phyloP scores from a whole-genome alignment of 2,329 filamentous ascomycete genomes.

The Ophiostoma australiae region DNA sequence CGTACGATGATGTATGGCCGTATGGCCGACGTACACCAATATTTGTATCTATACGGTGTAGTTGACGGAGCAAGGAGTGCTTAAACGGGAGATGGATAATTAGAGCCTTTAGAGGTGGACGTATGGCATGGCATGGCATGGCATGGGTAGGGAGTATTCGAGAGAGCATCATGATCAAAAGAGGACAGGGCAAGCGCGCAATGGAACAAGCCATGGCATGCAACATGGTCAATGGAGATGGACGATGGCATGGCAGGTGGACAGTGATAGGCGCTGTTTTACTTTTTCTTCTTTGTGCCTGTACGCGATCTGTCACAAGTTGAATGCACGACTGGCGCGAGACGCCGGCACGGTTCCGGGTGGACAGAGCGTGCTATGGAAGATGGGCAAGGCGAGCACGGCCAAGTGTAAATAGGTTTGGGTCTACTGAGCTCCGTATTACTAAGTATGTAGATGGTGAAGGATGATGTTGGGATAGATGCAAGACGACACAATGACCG shows the following conservation, averaged over 20 bases:
- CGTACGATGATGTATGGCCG: no score
- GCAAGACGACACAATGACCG: neutral
- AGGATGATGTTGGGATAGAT: neutral
- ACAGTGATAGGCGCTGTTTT: neutral
- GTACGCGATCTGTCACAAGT: constrained; percentile 1
- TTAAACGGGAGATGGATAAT: neutral
- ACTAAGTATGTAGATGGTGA: neutral
- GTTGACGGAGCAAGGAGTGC: neutral
- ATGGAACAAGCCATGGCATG: neutral
- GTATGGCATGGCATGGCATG: neutral
- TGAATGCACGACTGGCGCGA: neutral
- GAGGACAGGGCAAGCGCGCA: neutral
- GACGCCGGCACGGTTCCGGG: constrained; percentile 3
- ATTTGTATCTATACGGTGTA: neutral
- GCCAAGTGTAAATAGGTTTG: constrained; percentile 9
- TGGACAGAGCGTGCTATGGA: neutral
- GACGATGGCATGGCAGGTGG: neutral
- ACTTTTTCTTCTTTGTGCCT: neutral
- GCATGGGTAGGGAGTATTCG: neutral
- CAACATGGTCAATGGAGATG: neutral
- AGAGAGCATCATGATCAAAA: neutral
- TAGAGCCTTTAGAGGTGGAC: neutral
- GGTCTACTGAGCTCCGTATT: neutral
- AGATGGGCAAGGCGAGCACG: neutral
- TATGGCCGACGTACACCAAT: neutral